A percentile compares a stretch with the other conserved stretches of the same genome.
phyloP scores from a whole-genome alignment of 176 grass and related monocot species.

The Carex scoparia region DNA sequence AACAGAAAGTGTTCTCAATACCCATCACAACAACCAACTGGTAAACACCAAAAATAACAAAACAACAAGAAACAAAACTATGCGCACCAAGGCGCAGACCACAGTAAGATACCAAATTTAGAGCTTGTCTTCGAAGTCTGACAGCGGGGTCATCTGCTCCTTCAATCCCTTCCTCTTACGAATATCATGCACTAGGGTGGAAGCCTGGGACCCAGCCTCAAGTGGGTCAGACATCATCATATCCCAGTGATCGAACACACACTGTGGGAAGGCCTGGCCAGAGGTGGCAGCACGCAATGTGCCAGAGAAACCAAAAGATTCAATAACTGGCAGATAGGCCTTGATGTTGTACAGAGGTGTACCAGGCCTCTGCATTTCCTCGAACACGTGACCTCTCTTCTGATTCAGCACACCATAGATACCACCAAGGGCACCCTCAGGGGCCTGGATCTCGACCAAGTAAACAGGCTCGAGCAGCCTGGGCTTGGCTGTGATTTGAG shows the following conservation, averaged over 20 bases:
- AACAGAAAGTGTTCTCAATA: constrained; percentile 15
- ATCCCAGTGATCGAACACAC: constrained; percentile 33
- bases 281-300: constrained; percentile 24
- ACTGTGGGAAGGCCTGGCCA: constrained; percentile 34
- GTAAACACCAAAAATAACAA: background rate
- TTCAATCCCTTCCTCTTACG: constrained; percentile 39
- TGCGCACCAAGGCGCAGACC: background rate
- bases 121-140: constrained; percentile 31
- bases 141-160: constrained; percentile 33
- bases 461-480: constrained; percentile 74
- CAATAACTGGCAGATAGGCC: constrained; percentile 50
- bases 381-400: constrained; percentile 73
- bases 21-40: background rate
- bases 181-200: constrained; percentile 15
- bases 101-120: constrained; percentile 15
- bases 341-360: constrained; percentile 85
- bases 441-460: constrained; percentile 69
- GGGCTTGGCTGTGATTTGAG: constrained; percentile 62
- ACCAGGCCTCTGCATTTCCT: constrained; percentile 69
- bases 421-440: constrained; percentile 63
- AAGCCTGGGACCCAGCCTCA: constrained; percentile 18
- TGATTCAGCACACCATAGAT: constrained; percentile 75
- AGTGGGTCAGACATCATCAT: constrained; percentile 29
- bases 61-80: constrained; percentile 17
- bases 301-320: constrained; percentile 26